phyloP scores from a whole-genome alignment of 768 basidiomycete genomes.

The Astraeus odoratus region DNA sequence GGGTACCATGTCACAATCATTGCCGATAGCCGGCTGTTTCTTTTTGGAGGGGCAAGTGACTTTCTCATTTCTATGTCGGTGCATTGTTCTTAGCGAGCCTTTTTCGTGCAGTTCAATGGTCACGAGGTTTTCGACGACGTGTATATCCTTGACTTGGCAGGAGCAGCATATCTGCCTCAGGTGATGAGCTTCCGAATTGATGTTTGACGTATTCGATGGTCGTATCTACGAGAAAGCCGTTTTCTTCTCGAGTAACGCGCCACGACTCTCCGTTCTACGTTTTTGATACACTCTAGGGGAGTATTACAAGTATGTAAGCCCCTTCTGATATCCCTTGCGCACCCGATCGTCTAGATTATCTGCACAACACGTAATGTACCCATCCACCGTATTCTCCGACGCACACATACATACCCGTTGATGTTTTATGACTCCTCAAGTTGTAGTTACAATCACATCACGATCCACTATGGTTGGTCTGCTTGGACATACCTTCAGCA shows the following conservation, averaged over 20 bases:
- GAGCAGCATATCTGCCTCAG: conserved; percentile 84
- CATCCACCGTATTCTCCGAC: conserved; percentile 15
- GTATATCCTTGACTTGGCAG: conserved; percentile 78
- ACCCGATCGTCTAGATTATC: conserved; percentile 40
- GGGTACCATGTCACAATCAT: conserved; percentile 83
- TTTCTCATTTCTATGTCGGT: not conserved
- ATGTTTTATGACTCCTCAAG: conserved; percentile 9
- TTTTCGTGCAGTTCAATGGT: conserved; percentile 54
- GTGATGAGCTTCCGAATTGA: conserved; percentile 72
- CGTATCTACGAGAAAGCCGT: too few species aligned
- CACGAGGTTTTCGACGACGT: conserved; percentile 81
- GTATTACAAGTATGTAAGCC: too few species aligned
- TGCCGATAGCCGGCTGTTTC: conserved; percentile 77
- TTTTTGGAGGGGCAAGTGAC: conserved; percentile 63
- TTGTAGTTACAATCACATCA: too few species aligned
- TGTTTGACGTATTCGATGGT: conserved; percentile 13
- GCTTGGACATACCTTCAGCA: too few species aligned
- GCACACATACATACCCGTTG: conserved; percentile 22
- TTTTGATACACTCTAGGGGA: too few species aligned
- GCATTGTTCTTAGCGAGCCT: not conserved
- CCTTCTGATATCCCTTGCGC: too few species aligned
- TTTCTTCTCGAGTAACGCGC: too few species aligned
- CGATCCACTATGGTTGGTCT: too few species aligned
- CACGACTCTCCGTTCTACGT: too few species aligned
- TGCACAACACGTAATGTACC: conserved; percentile 31